These are phyloP conservation scores for Myrica gale DNA, from an alignment of 306 rosid genomes.

Conservation along the genomic window DNA sequence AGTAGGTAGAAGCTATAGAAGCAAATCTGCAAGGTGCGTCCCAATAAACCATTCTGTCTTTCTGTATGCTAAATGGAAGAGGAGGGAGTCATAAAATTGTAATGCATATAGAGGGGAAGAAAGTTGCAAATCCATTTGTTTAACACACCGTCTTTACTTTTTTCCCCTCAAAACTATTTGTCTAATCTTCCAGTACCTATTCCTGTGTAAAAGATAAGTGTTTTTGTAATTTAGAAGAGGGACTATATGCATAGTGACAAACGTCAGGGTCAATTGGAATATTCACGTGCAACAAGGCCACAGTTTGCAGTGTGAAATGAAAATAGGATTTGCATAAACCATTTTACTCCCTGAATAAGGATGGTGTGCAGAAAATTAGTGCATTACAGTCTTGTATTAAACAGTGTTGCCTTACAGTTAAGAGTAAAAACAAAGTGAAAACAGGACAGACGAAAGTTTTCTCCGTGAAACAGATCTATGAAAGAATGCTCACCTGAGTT, in stretches of 20 bases:
- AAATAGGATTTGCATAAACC: neutral
- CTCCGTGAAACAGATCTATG: neutral
- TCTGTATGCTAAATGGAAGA: neutral
- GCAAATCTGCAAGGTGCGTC: neutral
- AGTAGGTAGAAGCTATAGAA: neutral
- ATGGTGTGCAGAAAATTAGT: neutral
- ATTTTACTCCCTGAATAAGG: no score
- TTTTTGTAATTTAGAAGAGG: neutral
- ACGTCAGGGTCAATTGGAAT: neutral
- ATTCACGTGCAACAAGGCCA: neutral
- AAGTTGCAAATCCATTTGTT: neutral
- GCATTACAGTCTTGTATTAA: no score
- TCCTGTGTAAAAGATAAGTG: neutral
- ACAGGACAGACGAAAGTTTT: neutral
- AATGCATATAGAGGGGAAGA: neutral
- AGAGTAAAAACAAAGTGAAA: neutral
- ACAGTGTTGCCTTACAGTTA: neutral
- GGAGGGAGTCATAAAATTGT: neutral
- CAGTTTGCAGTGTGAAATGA: neutral
- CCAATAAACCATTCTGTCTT: neutral
- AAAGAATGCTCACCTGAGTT: slow-evolving; percentile 66
- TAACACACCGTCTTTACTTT: neutral
- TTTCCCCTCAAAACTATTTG: neutral
- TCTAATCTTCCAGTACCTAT: neutral
- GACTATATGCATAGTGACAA: neutral